Conservation (phyloP, 169 alveolate genomes). For the Plasmodium malariae region DNA sequence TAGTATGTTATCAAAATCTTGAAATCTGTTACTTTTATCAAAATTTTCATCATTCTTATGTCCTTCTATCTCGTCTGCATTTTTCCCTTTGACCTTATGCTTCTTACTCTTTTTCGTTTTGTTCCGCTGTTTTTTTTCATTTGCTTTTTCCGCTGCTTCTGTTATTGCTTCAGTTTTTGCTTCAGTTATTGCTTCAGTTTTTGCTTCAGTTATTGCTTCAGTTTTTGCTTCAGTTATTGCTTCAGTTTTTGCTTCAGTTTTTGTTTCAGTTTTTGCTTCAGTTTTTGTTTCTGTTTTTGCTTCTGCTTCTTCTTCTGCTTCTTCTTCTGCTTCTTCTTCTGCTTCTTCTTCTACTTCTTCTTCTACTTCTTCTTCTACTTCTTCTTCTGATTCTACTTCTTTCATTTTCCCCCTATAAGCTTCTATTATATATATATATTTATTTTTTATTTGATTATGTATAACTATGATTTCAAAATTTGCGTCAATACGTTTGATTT, state of each 20-base stretch:
- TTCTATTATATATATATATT: background rate
- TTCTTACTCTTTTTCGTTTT: background rate
- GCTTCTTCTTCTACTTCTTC: too few relatives aligned
- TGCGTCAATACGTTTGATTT: too few relatives aligned
- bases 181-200: background rate
- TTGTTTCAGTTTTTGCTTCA: background rate
- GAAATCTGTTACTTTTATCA: constrained; percentile 34
- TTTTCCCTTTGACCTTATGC: background rate
- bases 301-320: background rate
- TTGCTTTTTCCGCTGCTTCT: background rate
- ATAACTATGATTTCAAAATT: too few relatives aligned
- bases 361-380: too few relatives aligned
- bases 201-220: background rate
- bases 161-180: background rate
- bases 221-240: background rate
- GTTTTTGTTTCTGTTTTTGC: background rate
- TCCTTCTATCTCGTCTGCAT: background rate
- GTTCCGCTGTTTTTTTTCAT: background rate
- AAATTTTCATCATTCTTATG: constrained; percentile 13
- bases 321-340: background rate
- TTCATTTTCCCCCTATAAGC: too few relatives aligned
- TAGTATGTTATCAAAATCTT: constrained; percentile 40
- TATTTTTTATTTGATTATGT: too few relatives aligned
- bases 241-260: background rate
- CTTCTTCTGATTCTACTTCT: too few relatives aligned